Conservation (phyloP, 306 rosid genomes). For the Pterocarpus santalinus region DNA sequence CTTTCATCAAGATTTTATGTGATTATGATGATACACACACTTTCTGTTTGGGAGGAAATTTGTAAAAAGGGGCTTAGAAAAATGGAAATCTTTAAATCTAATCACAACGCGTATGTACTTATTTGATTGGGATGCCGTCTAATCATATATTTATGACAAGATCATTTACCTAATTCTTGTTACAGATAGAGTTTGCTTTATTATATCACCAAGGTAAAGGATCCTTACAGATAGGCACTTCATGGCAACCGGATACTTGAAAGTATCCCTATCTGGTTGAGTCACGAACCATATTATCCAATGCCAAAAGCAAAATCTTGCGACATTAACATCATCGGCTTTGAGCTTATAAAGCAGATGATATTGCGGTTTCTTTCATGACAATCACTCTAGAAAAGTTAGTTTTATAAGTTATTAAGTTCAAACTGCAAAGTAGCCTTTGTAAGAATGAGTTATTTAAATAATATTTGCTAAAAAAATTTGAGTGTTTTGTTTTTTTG, state of each 20-base stretch:
- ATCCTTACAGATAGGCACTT: not conserved
- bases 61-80: not conserved
- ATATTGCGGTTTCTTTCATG: not conserved
- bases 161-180: not conserved
- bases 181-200: slow-evolving; percentile 4
- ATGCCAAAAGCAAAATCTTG: not conserved
- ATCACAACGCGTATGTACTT: not conserved
- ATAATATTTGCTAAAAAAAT: no score
- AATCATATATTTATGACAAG: not conserved
- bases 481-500: no score
- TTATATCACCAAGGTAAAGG: slow-evolving; percentile 21
- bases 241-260: not conserved
- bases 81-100: not conserved
- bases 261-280: not conserved
- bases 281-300: not conserved
- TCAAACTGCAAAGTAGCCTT: no score
- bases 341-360: not conserved
- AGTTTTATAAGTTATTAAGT: no score
- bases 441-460: not conserved
- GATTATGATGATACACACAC: not conserved
- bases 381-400: no score
- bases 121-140: not conserved
- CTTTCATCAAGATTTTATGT: not conserved
- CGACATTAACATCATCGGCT: not conserved
- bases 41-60: not conserved